These are phyloP conservation scores for Actinomortierella ambigua DNA, from an alignment of 371 early-diverging fungal species.

Conservation along the genomic window DNA sequence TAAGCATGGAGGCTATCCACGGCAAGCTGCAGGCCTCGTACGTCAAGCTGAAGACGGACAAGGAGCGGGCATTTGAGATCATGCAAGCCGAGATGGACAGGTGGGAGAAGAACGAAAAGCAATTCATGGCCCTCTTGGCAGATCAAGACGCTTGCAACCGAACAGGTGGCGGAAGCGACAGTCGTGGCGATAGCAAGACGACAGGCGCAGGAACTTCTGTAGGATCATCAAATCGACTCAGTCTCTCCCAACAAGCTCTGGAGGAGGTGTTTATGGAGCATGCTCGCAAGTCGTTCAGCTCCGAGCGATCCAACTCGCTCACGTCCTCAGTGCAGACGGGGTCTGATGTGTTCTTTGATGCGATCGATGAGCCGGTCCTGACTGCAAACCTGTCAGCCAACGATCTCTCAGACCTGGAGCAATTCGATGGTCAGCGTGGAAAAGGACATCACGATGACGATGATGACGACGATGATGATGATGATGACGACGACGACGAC, in stretches of 20 bases:
- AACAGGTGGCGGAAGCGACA: no score
- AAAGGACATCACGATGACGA: neutral
- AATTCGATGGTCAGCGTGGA: conserved; percentile 14
- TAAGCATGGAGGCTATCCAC: conserved; percentile 26
- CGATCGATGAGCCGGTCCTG: conserved; percentile 39
- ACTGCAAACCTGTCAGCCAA: conserved; percentile 28
- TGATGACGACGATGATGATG: conserved; percentile 6
- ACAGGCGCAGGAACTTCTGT: no score
- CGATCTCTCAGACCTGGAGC: conserved; percentile 35
- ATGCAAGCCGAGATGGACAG: conserved; percentile 44
- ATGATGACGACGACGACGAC: neutral
- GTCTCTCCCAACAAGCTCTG: conserved; percentile 21
- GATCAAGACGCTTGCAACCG: neutral
- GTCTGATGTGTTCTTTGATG: conserved; percentile 39
- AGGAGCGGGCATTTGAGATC: conserved; percentile 41
- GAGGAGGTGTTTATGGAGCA: conserved; percentile 30
- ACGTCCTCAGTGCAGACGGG: conserved; percentile 37
- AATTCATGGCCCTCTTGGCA: conserved; percentile 12
- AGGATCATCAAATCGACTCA: no score
- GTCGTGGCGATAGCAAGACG: no score
- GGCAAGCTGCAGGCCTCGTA: conserved; percentile 25
- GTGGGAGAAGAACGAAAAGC: conserved; percentile 47
- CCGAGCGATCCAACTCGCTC: conserved; percentile 36
- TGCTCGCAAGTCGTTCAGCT: conserved; percentile 26
- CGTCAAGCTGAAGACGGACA: conserved; percentile 31